Conservation (phyloP, 768 basidiomycete genomes). For the Mycena galericulata region DNA sequence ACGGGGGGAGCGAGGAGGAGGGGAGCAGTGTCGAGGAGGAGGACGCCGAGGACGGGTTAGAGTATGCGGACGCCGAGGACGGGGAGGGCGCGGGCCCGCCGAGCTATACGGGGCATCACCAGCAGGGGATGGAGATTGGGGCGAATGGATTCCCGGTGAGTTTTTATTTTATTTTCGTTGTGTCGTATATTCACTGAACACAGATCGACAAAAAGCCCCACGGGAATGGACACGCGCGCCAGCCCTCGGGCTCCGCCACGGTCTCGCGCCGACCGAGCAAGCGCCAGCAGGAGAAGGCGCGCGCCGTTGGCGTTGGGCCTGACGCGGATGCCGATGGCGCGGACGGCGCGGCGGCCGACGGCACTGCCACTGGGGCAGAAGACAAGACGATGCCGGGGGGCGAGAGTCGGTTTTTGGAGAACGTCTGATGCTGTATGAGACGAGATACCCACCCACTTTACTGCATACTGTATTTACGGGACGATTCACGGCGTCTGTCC, state of each 20-base stretch:
- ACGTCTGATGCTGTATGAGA: constrained; percentile 10
- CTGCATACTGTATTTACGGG: too few species aligned
- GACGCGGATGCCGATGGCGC: too few species aligned
- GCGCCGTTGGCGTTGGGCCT: too few species aligned
- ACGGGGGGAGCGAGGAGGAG: constrained; percentile 68
- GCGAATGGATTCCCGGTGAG: constrained; percentile 75
- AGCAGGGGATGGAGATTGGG: constrained; percentile 54
- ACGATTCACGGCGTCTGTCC: too few species aligned
- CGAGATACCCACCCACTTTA: too few species aligned
- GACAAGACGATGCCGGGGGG: constrained; percentile 24
- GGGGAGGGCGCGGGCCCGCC: constrained; percentile 58
- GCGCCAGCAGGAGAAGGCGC: constrained; percentile 80
- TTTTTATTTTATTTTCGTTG: constrained; percentile 31
- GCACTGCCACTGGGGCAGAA: too few species aligned
- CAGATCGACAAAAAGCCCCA: constrained; percentile 58
- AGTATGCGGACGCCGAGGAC: constrained; percentile 54
- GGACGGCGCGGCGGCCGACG: too few species aligned
- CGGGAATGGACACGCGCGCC: constrained; percentile 35
- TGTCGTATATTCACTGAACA: neutral
- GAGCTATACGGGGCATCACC: constrained; percentile 67
- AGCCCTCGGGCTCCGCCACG: constrained; percentile 38
- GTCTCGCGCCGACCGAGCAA: constrained; percentile 61
- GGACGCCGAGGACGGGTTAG: constrained; percentile 54
- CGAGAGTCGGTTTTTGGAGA: constrained; percentile 39
- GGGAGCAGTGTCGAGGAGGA: constrained; percentile 72